A percentile compares a stretch with the other conserved stretches of the same genome.
Evolutionary conservation across 768 basidiomycete genomes (phyloP).

Genomic region (Hortiboletus campestris): DNA sequence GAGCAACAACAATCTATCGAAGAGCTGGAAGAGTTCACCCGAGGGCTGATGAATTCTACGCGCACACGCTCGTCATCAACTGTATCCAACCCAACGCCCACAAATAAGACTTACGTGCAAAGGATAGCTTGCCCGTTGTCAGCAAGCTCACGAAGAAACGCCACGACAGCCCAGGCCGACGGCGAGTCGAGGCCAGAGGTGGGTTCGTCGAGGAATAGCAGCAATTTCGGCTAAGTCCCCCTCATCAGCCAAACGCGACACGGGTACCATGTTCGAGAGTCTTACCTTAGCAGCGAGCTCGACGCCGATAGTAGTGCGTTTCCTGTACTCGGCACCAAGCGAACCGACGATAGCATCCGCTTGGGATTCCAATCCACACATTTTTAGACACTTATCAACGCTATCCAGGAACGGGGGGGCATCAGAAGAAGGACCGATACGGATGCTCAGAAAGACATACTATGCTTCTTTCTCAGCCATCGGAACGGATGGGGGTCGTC

Average conservation of each 20-base stretch:
- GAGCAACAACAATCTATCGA: constrained; percentile 50
- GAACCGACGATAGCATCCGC: constrained; percentile 65
- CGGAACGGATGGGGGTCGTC: constrained; percentile 68
- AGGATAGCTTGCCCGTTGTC: constrained; percentile 54
- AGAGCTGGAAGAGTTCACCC: constrained; percentile 49
- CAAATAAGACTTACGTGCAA: constrained; percentile 42
- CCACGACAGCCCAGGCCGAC: constrained; percentile 48
- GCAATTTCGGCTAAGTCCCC: constrained; percentile 36
- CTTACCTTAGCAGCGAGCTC: constrained; percentile 55
- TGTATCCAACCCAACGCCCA: neutral
- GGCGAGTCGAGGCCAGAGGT: constrained; percentile 56
- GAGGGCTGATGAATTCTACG: constrained; percentile 36
- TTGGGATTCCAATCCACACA: constrained; percentile 61
- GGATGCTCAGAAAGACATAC: constrained; percentile 41
- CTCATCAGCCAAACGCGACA: neutral
- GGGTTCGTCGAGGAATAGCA: constrained; percentile 61
- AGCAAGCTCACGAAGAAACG: constrained; percentile 50
- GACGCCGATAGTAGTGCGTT: constrained; percentile 59
- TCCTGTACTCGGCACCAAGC: constrained; percentile 47
- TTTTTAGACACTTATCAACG: constrained; percentile 56
- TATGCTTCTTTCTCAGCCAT: constrained; percentile 74
- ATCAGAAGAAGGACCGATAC: neutral
- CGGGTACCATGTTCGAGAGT: neutral
- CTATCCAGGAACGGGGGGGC: constrained; percentile 20
- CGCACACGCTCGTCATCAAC: neutral